phyloP scores from a whole-genome alignment of 306 rosid species.

The Dalbergia cultrata region DNA sequence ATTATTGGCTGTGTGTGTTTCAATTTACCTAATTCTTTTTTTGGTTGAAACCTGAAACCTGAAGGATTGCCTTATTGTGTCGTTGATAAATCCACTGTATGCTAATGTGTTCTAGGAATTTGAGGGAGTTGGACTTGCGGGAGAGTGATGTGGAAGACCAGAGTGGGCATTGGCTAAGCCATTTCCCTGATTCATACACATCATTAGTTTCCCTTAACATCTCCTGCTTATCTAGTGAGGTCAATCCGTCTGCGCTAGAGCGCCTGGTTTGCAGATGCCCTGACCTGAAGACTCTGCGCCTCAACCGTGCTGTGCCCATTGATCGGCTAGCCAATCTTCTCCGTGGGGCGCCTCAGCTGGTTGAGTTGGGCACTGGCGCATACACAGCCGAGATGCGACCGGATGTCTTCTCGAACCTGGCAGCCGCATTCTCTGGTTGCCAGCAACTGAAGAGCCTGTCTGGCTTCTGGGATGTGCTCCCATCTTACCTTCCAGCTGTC shows the following conservation, averaged over 20 bases:
- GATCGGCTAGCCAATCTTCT: constrained; percentile 76
- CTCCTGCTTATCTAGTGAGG: constrained; percentile 82
- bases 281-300: constrained; percentile 81
- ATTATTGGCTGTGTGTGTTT: constrained; percentile 18
- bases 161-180: constrained; percentile 94
- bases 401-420: constrained; percentile 68
- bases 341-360: constrained; percentile 75
- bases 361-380: constrained; percentile 85
- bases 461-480: constrained; percentile 92
- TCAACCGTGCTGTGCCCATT: constrained; percentile 84
- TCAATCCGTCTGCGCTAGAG: constrained; percentile 81
- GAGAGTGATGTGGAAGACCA: constrained; percentile 94
- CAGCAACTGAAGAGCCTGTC: constrained; percentile 73
- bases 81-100: constrained; percentile 23
- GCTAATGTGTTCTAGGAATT: constrained; percentile 69
- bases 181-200: constrained; percentile 88
- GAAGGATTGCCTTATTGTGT: background rate
- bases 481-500: constrained; percentile 75
- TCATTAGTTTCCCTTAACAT: constrained; percentile 90
- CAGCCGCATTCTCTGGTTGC: constrained; percentile 65
- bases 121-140: constrained; percentile 86
- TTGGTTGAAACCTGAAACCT: background rate
- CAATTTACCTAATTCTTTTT: background rate
- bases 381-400: constrained; percentile 75
- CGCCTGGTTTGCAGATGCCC: constrained; percentile 86